A percentile compares a stretch with the other conserved stretches of the same genome.
Evolutionary conservation across 805 yeast species (phyloP).

Genomic region (Kuraishia ogatae): DNA sequence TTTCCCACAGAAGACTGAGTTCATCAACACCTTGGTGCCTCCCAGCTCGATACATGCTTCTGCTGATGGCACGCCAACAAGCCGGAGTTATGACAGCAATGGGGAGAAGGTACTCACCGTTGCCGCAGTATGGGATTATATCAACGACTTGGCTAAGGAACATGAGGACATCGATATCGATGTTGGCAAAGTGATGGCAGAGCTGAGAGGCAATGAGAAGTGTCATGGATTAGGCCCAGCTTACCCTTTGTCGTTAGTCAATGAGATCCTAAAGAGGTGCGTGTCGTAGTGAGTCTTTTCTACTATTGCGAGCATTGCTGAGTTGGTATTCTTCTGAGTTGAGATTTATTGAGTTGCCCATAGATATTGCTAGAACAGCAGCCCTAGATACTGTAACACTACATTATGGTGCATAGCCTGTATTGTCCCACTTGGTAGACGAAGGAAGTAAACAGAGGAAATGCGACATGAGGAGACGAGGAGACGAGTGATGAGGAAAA

Average conservation of each 20-base stretch:
- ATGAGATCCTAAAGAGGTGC: conserved; percentile 21
- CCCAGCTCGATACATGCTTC: conserved; percentile 1
- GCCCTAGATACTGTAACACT: too few species aligned
- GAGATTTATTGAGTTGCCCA: too few species aligned
- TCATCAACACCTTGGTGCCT: conserved; percentile 4
- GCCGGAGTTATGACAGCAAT: conserved; percentile 17
- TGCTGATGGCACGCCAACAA: conserved; percentile 1
- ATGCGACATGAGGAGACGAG: too few species aligned
- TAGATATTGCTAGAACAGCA: too few species aligned
- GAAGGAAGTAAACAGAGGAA: too few species aligned
- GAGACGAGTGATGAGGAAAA: too few species aligned
- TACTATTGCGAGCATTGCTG: too few species aligned
- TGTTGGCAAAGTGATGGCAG: conserved; percentile 46
- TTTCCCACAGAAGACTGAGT: conserved; percentile 7
- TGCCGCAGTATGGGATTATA: conserved; percentile 79
- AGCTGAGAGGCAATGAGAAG: conserved; percentile 55
- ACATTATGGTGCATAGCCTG: too few species aligned
- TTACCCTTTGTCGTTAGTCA: conserved; percentile 36
- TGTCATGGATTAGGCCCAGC: conserved; percentile 82
- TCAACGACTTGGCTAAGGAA: conserved; percentile 38
- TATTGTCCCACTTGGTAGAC: too few species aligned
- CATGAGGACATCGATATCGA: conserved; percentile 44
- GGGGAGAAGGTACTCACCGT: conserved; percentile 52
- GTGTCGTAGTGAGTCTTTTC: neutral
- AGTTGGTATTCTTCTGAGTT: too few species aligned